A percentile compares a stretch with the other conserved stretches of the same genome.
phyloP scores from a whole-genome alignment of 1,139 yeast species.

The Lodderomyces metapsilosis region DNA sequence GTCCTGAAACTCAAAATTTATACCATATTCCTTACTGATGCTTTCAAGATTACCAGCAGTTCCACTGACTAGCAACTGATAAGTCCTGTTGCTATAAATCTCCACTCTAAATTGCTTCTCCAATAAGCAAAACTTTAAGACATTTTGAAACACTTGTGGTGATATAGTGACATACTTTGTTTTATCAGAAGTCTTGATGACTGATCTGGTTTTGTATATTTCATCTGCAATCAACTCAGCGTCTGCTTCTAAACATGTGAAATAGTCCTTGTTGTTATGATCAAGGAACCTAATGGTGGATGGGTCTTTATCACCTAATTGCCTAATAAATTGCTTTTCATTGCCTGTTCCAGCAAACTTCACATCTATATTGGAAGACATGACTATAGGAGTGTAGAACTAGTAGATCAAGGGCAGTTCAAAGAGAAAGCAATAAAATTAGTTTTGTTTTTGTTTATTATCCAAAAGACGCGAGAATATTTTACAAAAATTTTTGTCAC shows the following conservation, averaged over 20 bases:
- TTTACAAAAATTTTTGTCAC: too few species aligned
- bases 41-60: slow-evolving; percentile 86
- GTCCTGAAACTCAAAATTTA: slow-evolving; percentile 63
- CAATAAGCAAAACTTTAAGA: slow-evolving; percentile 65
- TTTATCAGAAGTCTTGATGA: slow-evolving; percentile 58
- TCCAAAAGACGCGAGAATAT: too few species aligned
- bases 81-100: slow-evolving; percentile 58
- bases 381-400: background rate
- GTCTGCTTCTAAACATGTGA: slow-evolving; percentile 72
- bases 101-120: slow-evolving; percentile 76
- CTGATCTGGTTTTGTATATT: slow-evolving; percentile 80
- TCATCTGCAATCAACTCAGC: slow-evolving; percentile 80
- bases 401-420: too few species aligned
- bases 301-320: slow-evolving; percentile 46
- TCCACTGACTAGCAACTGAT: slow-evolving; percentile 63
- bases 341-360: slow-evolving; percentile 66
- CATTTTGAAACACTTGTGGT: slow-evolving; percentile 63
- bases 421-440: too few species aligned
- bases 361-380: slow-evolving; percentile 56
- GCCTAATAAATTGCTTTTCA: slow-evolving; percentile 63
- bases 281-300: slow-evolving; percentile 63
- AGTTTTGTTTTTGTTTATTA: too few species aligned
- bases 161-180: slow-evolving; percentile 75
- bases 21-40: slow-evolving; percentile 36
- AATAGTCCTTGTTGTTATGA: slow-evolving; percentile 67